A percentile compares a stretch with the other conserved stretches of the same genome.
These are phyloP conservation scores for Pisolithus marmoratus DNA, from an alignment of 768 basidiomycete species.

Conservation along the genomic window DNA sequence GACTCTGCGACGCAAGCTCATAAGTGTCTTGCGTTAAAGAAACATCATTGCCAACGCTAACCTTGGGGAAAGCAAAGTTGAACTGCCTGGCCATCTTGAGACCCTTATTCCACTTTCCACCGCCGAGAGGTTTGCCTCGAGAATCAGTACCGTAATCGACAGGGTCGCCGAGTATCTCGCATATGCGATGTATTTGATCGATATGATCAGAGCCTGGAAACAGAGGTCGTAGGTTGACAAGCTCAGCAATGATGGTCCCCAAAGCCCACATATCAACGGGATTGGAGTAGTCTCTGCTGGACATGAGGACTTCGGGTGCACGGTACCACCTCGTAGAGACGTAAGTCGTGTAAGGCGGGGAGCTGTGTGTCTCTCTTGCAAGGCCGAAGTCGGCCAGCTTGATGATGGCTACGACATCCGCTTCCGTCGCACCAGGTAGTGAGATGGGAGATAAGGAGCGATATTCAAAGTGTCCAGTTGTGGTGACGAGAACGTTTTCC, in stretches of 20 bases:
- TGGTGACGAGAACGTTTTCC: constrained; percentile 97
- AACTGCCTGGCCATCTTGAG: constrained; percentile 81
- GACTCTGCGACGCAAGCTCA: constrained; percentile 38
- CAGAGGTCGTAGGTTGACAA: constrained; percentile 89
- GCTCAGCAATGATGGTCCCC: constrained; percentile 96
- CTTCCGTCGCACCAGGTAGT: constrained; percentile 63
- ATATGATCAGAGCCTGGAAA: constrained; percentile 92
- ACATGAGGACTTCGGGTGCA: constrained; percentile 91
- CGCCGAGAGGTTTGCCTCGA: constrained; percentile 66
- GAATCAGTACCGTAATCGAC: constrained; percentile 75
- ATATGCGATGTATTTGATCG: constrained; percentile 89
- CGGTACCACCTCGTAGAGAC: constrained; percentile 99
- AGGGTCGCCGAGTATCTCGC: constrained; percentile 92
- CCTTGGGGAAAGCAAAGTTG: constrained; percentile 89
- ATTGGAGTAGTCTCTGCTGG: constrained; percentile 89
- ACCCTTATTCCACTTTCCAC: constrained; percentile 83
- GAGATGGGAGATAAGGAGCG: constrained; percentile 69
- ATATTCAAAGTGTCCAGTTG: constrained; percentile 93
- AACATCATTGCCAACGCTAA: background rate
- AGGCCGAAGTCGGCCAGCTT: constrained; percentile 99
- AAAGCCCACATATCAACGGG: constrained; percentile 99
- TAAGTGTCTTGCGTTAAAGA: background rate
- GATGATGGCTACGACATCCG: constrained; percentile 93
- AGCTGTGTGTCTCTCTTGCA: constrained; percentile 80
- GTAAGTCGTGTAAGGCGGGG: constrained; percentile 97